Evolutionary conservation across 257 asterid species (phyloP).

Genomic region (Solanum pennellii): DNA sequence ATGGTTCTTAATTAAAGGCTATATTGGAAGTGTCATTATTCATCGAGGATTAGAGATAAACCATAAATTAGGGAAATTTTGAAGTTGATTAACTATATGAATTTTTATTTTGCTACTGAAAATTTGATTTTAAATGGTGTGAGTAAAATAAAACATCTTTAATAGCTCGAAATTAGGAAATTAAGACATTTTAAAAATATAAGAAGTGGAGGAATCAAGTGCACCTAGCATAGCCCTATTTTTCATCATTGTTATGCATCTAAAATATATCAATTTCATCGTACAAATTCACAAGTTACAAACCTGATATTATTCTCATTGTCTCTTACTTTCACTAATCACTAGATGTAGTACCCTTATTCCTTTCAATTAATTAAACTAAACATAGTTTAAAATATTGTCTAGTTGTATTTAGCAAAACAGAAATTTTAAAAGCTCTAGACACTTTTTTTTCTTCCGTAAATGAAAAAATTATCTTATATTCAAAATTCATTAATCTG

Average conservation of each 20-base stretch:
- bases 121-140: not conserved
- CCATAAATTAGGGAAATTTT: not conserved
- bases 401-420: not conserved
- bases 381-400: not conserved
- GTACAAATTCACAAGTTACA: not conserved
- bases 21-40: not conserved
- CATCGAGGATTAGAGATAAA: not conserved
- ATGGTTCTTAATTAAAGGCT: not conserved
- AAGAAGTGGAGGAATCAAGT: not conserved
- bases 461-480: not conserved
- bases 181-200: too few relatives aligned
- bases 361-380: not conserved
- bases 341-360: not conserved
- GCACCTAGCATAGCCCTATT: not conserved
- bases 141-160: too few relatives aligned
- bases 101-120: not conserved
- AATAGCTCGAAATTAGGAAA: not conserved
- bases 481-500: too few relatives aligned
- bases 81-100: not conserved
- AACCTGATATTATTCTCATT: not conserved
- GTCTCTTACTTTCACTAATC: not conserved
- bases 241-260: not conserved
- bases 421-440: not conserved
- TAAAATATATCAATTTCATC: not conserved
- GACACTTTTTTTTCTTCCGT: not conserved